Evolutionary conservation across 768 basidiomycete species (phyloP), one percentile per base, ranked within the genome.

Genomic region (Mycena amicta): DNA sequence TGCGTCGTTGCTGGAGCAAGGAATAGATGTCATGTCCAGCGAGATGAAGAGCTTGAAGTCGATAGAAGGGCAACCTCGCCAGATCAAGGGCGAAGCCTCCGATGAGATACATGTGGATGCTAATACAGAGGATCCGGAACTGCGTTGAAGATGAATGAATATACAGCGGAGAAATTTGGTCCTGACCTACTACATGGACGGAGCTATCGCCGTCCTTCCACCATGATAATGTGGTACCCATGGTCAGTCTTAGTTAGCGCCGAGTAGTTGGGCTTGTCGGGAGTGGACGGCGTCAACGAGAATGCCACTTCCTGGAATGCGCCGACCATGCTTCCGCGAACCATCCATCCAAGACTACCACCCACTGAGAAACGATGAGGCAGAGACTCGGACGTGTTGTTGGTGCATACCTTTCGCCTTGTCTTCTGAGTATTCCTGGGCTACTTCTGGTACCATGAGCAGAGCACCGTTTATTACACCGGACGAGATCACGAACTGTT

Each of bases 151-250:
- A n/a, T n/a, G n/a, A n/a, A n/a, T n/a, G n/a, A n/a, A n/a, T n/a
- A n/a, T n/a, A n/a, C n/a, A n/a, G n/a, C n/a, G n/a, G n/a, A n/a
- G n/a, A n/a, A n/a, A n/a, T n/a, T n/a, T n/a, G n/a, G n/a, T n/a
- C n/a, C n/a, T n/a, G n/a, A n/a, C n/a, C n/a, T n/a, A n/a, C n/a
- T n/a, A 23, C n/a, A 28, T n/a, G 18, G 8, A 52, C 28, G 30
- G 30, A 3, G 23, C 71, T 67, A 85, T 31, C 89, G 83, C 33
- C 92, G 83, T 18, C 90, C 92, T 74, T 94, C 92, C 5, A 93
- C 92, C 90, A 94, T 91, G 71, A 94, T 93, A 66, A 94, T 87
- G 69, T 94, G 92, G 72, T 93, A 94, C 15, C 92, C 92, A 67
- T 87, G 87, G 60, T 81, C 83, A 5, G 92, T 94, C 74, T 93